Evolutionary conservation across 2,329 filamentous ascomycete species (phyloP).

Genomic region (Myriangium duriaei): DNA sequence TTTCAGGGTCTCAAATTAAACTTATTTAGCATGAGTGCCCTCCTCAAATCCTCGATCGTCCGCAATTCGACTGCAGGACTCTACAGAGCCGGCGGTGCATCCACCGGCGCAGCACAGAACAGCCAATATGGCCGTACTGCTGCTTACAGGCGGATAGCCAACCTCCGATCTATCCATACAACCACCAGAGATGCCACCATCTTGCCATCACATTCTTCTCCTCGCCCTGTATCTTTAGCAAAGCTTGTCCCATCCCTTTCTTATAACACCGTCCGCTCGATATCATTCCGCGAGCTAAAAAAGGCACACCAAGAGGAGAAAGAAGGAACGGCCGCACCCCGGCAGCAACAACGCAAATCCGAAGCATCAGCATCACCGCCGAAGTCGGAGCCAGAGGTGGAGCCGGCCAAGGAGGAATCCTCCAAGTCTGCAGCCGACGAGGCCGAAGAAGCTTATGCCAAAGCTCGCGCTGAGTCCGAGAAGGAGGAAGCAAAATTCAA

Average conservation of each 20-base stretch:
- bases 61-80: conserved; percentile 6
- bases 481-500: conserved; percentile 30
- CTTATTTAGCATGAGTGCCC: conserved; percentile 32
- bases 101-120: conserved; percentile 19
- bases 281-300: conserved; percentile 29
- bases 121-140: conserved; percentile 34
- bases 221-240: conserved; percentile 23
- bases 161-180: conserved; percentile 7
- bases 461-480: conserved; percentile 23
- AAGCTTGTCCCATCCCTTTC: conserved; percentile 31
- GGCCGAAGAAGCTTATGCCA: conserved; percentile 24
- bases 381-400: conserved; percentile 25
- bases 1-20: neutral
- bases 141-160: conserved; percentile 35
- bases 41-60: conserved; percentile 13
- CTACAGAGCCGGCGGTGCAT: conserved; percentile 14
- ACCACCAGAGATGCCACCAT: neutral
- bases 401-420: conserved; percentile 18
- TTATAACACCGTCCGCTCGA: conserved; percentile 31
- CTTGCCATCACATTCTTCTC: conserved; percentile 4
- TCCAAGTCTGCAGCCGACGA: conserved; percentile 18
- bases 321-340: conserved; percentile 20
- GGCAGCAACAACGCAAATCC: conserved; percentile 18
- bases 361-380: conserved; percentile 32
- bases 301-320: conserved; percentile 20